Evolutionary conservation across 2,329 filamentous ascomycete genomes (phyloP).

Genomic region (Fonsecaea monophora): DNA sequence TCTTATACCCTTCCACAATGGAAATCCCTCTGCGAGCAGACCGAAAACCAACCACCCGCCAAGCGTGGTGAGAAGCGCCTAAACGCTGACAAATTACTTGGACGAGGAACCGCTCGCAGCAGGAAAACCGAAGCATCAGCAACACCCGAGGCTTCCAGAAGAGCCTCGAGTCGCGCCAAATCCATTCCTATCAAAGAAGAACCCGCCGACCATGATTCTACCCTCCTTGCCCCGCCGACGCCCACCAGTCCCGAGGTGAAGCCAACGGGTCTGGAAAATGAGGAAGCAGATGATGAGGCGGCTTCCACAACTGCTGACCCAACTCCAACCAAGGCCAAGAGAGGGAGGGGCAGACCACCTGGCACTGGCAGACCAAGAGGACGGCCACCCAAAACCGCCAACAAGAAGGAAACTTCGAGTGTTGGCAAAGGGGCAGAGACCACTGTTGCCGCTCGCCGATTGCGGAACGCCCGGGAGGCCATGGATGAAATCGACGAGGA

Average conservation of each 20-base stretch:
- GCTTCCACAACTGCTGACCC: constrained; percentile 39
- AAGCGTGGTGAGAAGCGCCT: constrained; percentile 69
- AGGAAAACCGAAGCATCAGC: constrained; percentile 52
- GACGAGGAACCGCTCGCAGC: constrained; percentile 47
- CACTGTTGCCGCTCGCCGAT: constrained; percentile 83
- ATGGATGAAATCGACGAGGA: constrained; percentile 84
- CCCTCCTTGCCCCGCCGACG: constrained; percentile 58
- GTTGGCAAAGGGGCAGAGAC: constrained; percentile 61
- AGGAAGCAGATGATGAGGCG: constrained; percentile 40
- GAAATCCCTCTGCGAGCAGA: constrained; percentile 90
- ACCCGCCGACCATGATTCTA: constrained; percentile 48
- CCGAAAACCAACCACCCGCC: constrained; percentile 93
- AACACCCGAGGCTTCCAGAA: constrained; percentile 49
- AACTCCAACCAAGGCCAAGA: constrained; percentile 44
- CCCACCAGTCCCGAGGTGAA: constrained; percentile 58
- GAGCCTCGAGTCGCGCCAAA: constrained; percentile 53
- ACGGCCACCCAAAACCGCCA: constrained; percentile 52
- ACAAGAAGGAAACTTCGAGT: constrained; percentile 63
- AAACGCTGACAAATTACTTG: constrained; percentile 40
- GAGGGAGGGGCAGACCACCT: constrained; percentile 53
- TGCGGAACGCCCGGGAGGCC: constrained; percentile 79
- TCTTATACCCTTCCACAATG: constrained; percentile 97
- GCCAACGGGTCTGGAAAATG: constrained; percentile 46
- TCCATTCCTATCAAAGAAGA: constrained; percentile 49
- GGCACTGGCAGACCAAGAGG: constrained; percentile 42